Evolutionary conservation across 495 filamentous ascomycete genomes (phyloP).

Genomic region (Xylaria curta): DNA sequence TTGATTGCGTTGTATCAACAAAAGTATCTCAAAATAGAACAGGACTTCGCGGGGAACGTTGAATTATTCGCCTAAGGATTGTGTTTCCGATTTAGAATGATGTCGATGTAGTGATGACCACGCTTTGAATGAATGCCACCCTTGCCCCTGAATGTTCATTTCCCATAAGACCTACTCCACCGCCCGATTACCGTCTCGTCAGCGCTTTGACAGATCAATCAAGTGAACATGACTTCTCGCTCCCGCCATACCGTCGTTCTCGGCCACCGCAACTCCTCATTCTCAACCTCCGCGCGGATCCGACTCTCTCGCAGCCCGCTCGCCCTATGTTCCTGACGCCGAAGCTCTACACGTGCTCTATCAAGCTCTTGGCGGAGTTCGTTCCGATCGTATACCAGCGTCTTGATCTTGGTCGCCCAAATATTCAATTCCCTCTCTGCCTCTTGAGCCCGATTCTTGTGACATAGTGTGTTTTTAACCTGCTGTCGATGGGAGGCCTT

Average conservation of each 20-base stretch:
- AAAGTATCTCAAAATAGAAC: not conserved
- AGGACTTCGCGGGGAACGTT: not conserved
- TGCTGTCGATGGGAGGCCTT: not conserved
- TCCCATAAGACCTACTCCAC: not conserved
- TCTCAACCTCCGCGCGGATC: constrained; percentile 3
- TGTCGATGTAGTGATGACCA: not conserved
- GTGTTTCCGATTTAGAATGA: not conserved
- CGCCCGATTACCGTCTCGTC: not conserved
- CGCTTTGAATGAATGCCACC: not conserved
- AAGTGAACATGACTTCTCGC: constrained; percentile 2
- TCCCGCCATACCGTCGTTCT: not conserved
- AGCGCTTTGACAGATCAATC: not conserved
- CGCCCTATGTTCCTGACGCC: not conserved
- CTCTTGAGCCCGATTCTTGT: not conserved
- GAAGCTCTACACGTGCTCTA: not conserved
- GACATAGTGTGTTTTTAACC: not conserved
- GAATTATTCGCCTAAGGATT: not conserved
- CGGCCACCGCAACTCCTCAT: not conserved
- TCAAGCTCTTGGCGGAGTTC: not conserved
- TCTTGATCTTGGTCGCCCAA: not conserved
- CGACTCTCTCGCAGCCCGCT: not conserved
- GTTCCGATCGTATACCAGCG: not conserved
- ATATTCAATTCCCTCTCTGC: not conserved
- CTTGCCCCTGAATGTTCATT: too few relatives aligned
- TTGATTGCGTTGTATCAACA: not conserved